A percentile compares a stretch with the other conserved stretches of the same genome.
These are phyloP conservation scores for Ustilago crameri DNA, from an alignment of 1,284 basidiomycete species.

Conservation along the genomic window DNA sequence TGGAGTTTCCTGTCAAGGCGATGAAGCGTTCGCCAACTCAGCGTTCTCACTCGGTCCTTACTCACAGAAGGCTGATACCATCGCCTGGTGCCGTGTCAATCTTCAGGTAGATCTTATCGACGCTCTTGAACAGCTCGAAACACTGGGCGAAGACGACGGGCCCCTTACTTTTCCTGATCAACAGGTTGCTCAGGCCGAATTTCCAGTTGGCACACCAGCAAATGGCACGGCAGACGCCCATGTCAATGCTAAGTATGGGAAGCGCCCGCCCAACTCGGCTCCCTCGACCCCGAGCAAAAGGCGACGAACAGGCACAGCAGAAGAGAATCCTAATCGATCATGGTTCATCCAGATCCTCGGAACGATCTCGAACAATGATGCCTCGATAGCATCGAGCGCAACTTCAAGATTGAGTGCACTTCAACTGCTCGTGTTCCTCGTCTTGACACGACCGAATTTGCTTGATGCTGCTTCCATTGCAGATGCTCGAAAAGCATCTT, in stretches of 20 bases:
- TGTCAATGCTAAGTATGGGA: slow-evolving; percentile 12
- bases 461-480: slow-evolving; percentile 1
- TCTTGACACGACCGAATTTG: slow-evolving; percentile 12
- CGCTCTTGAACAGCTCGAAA: slow-evolving; percentile 3
- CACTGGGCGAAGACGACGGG: neutral
- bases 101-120: slow-evolving; percentile 30
- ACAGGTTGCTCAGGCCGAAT: neutral
- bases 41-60: slow-evolving; percentile 22
- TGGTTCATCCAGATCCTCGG: slow-evolving; percentile 8
- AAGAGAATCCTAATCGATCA: neutral
- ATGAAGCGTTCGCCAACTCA: slow-evolving; percentile 7
- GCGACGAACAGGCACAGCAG: neutral
- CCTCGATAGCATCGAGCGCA: neutral
- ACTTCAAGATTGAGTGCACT: slow-evolving; percentile 17
- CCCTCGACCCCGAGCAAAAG: slow-evolving; percentile 25
- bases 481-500: neutral
- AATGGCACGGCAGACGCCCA: slow-evolving; percentile 1
- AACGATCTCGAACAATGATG: neutral
- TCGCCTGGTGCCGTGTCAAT: slow-evolving; percentile 25
- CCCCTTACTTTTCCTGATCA: neutral
- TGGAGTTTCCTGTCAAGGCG: too few species aligned
- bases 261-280: slow-evolving; percentile 6
- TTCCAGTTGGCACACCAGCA: slow-evolving; percentile 1
- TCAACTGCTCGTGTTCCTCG: slow-evolving; percentile 23
- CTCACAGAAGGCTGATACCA: slow-evolving; percentile 12